Base-by-base conservation (phyloP, 179 eudicot species). In the Camellia oleifera region DNA sequence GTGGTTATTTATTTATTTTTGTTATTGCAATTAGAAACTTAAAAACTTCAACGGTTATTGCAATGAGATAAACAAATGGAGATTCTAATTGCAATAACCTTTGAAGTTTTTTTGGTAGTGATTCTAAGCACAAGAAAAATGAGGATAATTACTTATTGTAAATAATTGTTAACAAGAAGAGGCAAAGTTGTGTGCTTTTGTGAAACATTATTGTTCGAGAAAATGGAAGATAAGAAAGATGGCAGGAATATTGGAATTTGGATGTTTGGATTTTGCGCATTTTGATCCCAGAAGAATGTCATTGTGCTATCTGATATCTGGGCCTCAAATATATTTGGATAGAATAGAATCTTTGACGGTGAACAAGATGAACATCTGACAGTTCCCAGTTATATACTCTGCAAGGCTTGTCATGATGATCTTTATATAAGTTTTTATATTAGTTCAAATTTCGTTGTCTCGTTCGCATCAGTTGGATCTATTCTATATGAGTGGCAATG, bases 171-270 rank as follows among this genome's bases (percentile, higher is more conserved):
- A 61, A 61, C 52, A n/a, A 60, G 56, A 10, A 40, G 15, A 2
- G 68, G 67, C 9, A 20, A 69, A 44, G 0, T 69, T 15, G 20
- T 69, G 26, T 69, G 14, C 12, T 17, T 15, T 45, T 18, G 1
- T n/a, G 78, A 20, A 76, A 63, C 69, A 18, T 42, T n/a, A 75
- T 75, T 75, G 52, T 44, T 17, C 17, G 56, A 11, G 75, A 72
- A 56, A 52, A 13, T 70, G 32, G 61, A 72, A 53, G 48, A 52
- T 15, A 50, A 23, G 23, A 61, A 10, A 17, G 20, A 7, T 3
- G 63, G 15, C 26, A 20, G 69, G 62, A 62, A 18, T 57, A 5
- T 5, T 5, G 18, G 20, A 62, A 32, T 23, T 2, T 45, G 69
- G 46, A 42, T 62, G 46, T n/a, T 23, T 58, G 0, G 20, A 20